Percentiles rank a stretch among this genome's conserved stretches.
These are phyloP conservation scores for Hyaloperonospora arabidopsidis DNA, from an alignment of 352 stramenopile genomes.

Conservation along the genomic window DNA sequence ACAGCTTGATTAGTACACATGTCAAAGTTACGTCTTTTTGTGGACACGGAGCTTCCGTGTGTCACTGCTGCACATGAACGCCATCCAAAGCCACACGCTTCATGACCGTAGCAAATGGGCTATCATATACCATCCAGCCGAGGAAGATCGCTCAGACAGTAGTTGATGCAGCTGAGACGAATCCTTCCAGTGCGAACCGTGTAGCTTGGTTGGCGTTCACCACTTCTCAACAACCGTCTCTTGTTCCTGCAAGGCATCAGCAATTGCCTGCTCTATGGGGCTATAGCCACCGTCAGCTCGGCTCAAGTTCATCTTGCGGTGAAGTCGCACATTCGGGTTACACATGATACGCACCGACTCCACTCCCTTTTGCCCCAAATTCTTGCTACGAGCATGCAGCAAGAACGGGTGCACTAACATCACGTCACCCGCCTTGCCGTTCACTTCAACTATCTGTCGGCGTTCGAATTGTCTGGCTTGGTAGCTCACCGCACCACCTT, in stretches of 20 bases:
- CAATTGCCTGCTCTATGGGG: constrained; percentile 38
- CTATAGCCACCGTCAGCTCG: constrained; percentile 29
- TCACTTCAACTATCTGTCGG: constrained; percentile 49
- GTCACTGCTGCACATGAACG: no score
- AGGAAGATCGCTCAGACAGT: no score
- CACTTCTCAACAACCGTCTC: neutral
- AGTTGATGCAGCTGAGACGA: no score
- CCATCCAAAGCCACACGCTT: no score
- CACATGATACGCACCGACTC: constrained; percentile 65
- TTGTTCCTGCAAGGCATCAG: constrained; percentile 20
- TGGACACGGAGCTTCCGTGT: no score
- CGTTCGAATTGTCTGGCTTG: constrained; percentile 29
- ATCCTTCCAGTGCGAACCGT: no score
- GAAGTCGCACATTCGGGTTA: constrained; percentile 55
- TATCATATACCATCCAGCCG: no score
- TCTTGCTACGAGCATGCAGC: constrained; percentile 68
- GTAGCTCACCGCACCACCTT: constrained; percentile 47
- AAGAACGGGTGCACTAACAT: constrained; percentile 78
- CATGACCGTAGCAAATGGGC: no score
- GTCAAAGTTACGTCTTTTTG: no score
- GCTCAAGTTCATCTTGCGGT: constrained; percentile 38
- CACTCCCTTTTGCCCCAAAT: constrained; percentile 40
- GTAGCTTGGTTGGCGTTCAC: no score
- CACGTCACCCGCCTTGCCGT: constrained; percentile 59
- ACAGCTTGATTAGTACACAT: no score